Conservation (phyloP, 1,139 yeast species). For the Debaryomycetaceae sp. region DNA sequence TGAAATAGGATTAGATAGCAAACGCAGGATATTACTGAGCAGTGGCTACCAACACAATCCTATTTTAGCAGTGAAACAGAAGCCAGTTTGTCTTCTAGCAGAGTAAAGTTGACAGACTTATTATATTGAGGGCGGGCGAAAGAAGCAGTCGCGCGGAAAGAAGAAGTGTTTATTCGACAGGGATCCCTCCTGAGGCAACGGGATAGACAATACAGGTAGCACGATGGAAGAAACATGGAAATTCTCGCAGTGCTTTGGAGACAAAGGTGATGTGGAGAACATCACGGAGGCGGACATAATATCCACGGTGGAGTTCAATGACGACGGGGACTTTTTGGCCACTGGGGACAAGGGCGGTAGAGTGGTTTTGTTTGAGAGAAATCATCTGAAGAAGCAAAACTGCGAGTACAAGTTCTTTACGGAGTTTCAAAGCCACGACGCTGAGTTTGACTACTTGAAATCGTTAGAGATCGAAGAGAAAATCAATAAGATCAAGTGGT, state of each 20-base stretch:
- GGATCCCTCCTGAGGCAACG: neutral
- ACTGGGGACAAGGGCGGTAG: slow-evolving; percentile 99
- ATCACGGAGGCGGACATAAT: slow-evolving; percentile 98
- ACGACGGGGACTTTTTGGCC: slow-evolving; percentile 90
- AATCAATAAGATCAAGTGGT: slow-evolving; percentile 97
- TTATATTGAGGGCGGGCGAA: too few relatives aligned
- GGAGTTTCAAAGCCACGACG: slow-evolving; percentile 97
- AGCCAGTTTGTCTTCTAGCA: neutral
- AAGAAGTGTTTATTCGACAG: neutral
- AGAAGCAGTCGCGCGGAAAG: too few relatives aligned
- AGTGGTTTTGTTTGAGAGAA: slow-evolving; percentile 92
- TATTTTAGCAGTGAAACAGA: neutral
- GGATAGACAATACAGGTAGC: neutral
- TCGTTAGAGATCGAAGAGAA: slow-evolving; percentile 97
- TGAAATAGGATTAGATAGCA: neutral
- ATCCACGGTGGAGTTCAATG: slow-evolving; percentile 95
- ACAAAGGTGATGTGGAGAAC: slow-evolving; percentile 93
- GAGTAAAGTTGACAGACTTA: too few relatives aligned
- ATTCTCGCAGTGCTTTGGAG: slow-evolving; percentile 94
- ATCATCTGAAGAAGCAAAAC: slow-evolving; percentile 59
- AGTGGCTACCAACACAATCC: neutral
- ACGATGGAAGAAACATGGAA: slow-evolving; percentile 49
- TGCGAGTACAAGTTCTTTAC: slow-evolving; percentile 96
- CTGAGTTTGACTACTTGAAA: slow-evolving; percentile 95
- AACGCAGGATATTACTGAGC: neutral